Percentiles rank a stretch among this genome's conserved stretches.
These are phyloP conservation scores for Phytophthora niederhauseri DNA, from an alignment of 352 stramenopile species.

Conservation along the genomic window DNA sequence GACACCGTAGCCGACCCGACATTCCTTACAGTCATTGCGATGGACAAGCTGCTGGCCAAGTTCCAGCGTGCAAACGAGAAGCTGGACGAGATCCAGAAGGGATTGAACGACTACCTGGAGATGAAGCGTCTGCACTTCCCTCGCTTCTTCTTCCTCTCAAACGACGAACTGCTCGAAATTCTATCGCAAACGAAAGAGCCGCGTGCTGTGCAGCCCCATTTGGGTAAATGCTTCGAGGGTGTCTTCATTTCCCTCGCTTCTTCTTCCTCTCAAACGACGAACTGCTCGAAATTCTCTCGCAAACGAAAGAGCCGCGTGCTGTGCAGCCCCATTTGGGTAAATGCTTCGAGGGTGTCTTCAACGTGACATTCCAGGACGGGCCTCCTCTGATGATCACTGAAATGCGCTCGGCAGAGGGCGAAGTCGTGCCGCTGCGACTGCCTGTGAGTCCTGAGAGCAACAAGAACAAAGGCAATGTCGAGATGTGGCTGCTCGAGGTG, in stretches of 20 bases:
- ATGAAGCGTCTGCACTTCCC: constrained; percentile 94
- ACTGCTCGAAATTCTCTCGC: constrained; percentile 92
- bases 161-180: constrained; percentile 95
- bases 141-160: constrained; percentile 96
- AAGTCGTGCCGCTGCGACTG: constrained; percentile 85
- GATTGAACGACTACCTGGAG: constrained; percentile 94
- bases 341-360: constrained; percentile 92
- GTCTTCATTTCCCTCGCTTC: constrained; percentile 94
- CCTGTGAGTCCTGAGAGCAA: constrained; percentile 91
- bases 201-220: constrained; percentile 90
- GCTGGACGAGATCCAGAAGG: constrained; percentile 95
- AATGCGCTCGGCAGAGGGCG: constrained; percentile 94
- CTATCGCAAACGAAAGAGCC: constrained; percentile 95
- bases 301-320: constrained; percentile 94
- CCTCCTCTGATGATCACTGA: constrained; percentile 90
- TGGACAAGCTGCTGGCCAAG: constrained; percentile 92
- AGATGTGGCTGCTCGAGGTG: constrained; percentile 95
- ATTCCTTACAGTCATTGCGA: constrained; percentile 90
- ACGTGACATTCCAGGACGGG: constrained; percentile 90
- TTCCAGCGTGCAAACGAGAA: constrained; percentile 95
- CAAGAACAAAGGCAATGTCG: constrained; percentile 95
- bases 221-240: constrained; percentile 93
- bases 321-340: constrained; percentile 93
- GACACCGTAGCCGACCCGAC: constrained; percentile 89
- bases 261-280: constrained; percentile 97